These are phyloP conservation scores for Podila epigama DNA, from an alignment of 192 early-diverging fungal species.

Conservation along the genomic window DNA sequence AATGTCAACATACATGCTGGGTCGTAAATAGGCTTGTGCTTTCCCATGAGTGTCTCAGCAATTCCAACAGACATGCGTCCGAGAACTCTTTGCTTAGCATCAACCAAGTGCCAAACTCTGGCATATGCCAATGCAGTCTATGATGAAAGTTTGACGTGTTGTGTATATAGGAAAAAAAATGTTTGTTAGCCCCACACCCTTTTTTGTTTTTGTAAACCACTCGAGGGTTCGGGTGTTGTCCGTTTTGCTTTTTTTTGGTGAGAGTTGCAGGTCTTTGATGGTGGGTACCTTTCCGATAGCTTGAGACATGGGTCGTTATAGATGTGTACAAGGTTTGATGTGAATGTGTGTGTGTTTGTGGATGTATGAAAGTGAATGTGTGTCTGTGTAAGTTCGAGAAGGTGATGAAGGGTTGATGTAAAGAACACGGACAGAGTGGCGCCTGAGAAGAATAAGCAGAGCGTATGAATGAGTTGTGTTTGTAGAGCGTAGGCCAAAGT, in stretches of 20 bases:
- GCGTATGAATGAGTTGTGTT: too few species aligned
- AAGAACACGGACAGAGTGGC: too few species aligned
- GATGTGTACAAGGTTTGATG: not conserved
- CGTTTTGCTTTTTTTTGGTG: not conserved
- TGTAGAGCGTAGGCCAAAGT: too few species aligned
- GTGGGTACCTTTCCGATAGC: constrained; percentile 60
- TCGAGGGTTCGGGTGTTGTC: too few species aligned
- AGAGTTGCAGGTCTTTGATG: not conserved
- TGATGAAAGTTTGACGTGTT: too few species aligned
- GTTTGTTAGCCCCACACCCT: too few species aligned
- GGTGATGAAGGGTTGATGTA: too few species aligned
- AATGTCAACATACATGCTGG: constrained; percentile 69
- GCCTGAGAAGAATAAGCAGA: too few species aligned
- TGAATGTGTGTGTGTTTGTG: not conserved
- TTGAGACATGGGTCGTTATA: constrained; percentile 57
- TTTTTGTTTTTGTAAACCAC: too few species aligned
- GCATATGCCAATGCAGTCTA: constrained; percentile 86
- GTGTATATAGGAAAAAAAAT: too few species aligned
- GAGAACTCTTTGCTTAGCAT: constrained; percentile 84
- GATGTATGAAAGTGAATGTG: too few species aligned
- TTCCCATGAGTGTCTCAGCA: constrained; percentile 92
- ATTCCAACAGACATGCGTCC: constrained; percentile 88
- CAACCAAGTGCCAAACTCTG: constrained; percentile 92
- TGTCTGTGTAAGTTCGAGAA: not conserved
- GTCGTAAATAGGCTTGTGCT: constrained; percentile 94